Conservation (phyloP, 225 moss, liverwort and hornwort species). For the Anthoceros angustus region DNA sequence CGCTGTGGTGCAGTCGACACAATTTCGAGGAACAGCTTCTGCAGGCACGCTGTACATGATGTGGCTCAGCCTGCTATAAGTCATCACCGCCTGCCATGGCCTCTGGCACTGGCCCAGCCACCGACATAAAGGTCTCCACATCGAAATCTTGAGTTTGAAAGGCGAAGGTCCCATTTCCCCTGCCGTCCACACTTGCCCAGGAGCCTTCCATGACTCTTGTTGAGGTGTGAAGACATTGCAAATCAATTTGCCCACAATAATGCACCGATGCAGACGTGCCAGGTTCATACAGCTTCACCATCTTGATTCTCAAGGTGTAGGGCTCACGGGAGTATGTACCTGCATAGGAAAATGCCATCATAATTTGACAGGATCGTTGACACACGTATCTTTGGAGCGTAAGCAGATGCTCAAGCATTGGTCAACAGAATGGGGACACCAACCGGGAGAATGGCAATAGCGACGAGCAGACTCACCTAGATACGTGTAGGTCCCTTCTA, state of each 20-base stretch:
- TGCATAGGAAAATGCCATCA: not conserved
- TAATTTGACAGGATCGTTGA: not conserved
- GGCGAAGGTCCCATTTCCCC: not conserved
- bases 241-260: not conserved
- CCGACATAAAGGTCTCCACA: not conserved
- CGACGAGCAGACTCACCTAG: not conserved
- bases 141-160: slow-evolving; percentile 3
- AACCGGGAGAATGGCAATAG: not conserved
- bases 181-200: not conserved
- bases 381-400: no score
- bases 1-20: no score
- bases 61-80: no score
- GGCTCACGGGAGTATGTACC: not conserved
- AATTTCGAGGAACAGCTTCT: no score
- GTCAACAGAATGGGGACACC: not conserved
- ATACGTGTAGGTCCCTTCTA: not conserved
- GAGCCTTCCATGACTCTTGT: slow-evolving; percentile 1
- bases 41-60: no score
- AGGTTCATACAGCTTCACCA: slow-evolving; percentile 1
- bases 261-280: not conserved
- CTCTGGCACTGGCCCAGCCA: not conserved
- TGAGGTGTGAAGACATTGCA: not conserved
- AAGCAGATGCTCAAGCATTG: no score
- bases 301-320: not conserved
- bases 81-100: no score